Evolutionary conservation across 352 stramenopile species (phyloP).

Genomic region (Phytopythium mirpurense): DNA sequence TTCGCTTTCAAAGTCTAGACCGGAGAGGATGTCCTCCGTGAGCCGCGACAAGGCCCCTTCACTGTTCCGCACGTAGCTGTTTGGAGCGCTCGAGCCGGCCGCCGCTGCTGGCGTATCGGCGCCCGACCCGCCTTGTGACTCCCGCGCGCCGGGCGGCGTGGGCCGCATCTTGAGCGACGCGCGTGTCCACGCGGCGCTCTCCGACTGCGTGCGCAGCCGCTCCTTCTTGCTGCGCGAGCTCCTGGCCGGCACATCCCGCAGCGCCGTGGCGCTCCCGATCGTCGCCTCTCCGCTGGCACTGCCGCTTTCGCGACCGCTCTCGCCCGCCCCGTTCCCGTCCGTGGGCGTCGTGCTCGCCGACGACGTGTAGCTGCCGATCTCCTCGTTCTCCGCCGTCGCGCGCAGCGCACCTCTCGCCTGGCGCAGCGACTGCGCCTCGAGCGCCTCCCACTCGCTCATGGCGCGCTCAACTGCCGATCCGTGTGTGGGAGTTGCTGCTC

Average conservation of each 20-base stretch:
- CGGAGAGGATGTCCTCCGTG: conserved; percentile 39
- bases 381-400: conserved; percentile 16
- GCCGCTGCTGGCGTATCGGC: conserved; percentile 16
- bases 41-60: conserved; percentile 45
- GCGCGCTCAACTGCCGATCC: not conserved
- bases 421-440: conserved; percentile 15
- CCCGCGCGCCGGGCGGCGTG: conserved; percentile 15
- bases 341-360: conserved; percentile 30
- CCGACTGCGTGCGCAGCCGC: conserved; percentile 68
- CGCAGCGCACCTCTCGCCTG: conserved; percentile 2
- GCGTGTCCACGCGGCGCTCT: conserved; percentile 68
- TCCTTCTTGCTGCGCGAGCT: conserved; percentile 31
- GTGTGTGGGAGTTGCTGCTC: not conserved
- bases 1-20: conserved; percentile 25
- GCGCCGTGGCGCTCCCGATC: conserved; percentile 9
- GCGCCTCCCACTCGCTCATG: conserved; percentile 15
- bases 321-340: conserved; percentile 16
- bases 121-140: conserved; percentile 15
- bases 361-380: conserved; percentile 25
- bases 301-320: conserved; percentile 11
- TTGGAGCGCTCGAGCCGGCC: conserved; percentile 6
- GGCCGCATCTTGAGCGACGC: conserved; percentile 60
- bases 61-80: conserved; percentile 37
- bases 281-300: conserved; percentile 18
- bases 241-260: conserved; percentile 4